Percentiles rank a stretch among this genome's conserved stretches.
Conservation (phyloP, 148 eudicot genomes). For the Fagopyrum homotropicum region DNA sequence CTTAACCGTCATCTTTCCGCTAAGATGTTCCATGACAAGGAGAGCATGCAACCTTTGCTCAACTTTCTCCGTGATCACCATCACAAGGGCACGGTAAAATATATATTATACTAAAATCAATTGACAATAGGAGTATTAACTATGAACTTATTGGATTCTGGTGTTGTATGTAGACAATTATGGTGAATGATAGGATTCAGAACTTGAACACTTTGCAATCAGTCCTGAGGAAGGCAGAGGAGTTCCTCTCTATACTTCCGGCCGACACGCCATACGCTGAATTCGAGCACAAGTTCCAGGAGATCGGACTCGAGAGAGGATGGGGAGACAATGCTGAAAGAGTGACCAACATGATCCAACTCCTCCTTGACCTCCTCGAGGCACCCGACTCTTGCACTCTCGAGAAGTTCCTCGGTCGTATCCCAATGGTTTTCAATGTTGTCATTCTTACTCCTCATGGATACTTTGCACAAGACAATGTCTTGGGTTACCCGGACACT, state of each 20-base stretch:
- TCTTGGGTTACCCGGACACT: slow-evolving; percentile 94
- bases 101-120: too few relatives aligned
- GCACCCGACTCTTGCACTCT: slow-evolving; percentile 98
- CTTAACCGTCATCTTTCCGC: slow-evolving; percentile 97
- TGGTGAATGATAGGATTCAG: slow-evolving; percentile 87
- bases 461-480: slow-evolving; percentile 93
- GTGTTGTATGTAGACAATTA: slow-evolving; percentile 51
- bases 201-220: slow-evolving; percentile 61
- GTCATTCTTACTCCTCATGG: slow-evolving; percentile 98
- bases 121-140: not conserved
- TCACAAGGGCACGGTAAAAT: slow-evolving; percentile 82
- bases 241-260: slow-evolving; percentile 58
- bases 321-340: slow-evolving; percentile 92
- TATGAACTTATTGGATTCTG: not conserved
- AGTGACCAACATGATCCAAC: slow-evolving; percentile 74
- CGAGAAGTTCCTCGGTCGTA: slow-evolving; percentile 75
- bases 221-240: slow-evolving; percentile 78
- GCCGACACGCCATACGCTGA: slow-evolving; percentile 67
- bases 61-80: slow-evolving; percentile 75
- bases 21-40: slow-evolving; percentile 98
- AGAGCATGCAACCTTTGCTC: slow-evolving; percentile 88
- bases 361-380: slow-evolving; percentile 87
- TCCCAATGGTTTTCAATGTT: slow-evolving; percentile 97
- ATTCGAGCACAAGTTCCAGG: slow-evolving; percentile 82
- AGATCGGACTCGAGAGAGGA: slow-evolving; percentile 90